Base-by-base conservation (phyloP, 2,329 filamentous ascomycete genomes). In the Alternaria conjuncta region DNA sequence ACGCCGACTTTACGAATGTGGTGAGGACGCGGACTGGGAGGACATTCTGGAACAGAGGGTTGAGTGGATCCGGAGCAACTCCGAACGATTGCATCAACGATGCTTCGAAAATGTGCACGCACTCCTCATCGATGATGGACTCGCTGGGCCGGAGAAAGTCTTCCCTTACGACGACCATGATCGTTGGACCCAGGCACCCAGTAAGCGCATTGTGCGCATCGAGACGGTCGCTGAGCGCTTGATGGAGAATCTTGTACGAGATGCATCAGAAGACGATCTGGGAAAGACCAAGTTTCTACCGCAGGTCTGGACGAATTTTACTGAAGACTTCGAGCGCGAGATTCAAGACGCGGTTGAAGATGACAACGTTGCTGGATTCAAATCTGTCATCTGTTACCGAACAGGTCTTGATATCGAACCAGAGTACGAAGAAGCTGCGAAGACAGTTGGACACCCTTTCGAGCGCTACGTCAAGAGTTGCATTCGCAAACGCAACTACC, bases 361-460 rank as follows among this genome's bases (percentile, higher is more conserved):
- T 72, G 81, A 86, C 0, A 85, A 89, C 18, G 89, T 96, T 2
- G 92, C 88, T 1, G 93, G 87, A 3, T 96, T 96, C 85, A 96
- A 96, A 78, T 92, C 89, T 1, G 88, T 94, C 53, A 88, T 96
- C 59, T 95, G 92, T 80, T 96, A 96, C 76, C 86, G 92, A 13
- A 92, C 89, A 0, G 93, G 93, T 0, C 83, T 95, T 15, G 81
- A 86, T n/a, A 75, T 84, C 8, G 81, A 85, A 57, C 76, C 84
- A 1, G 81, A 83, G 2, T 82, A 82, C 11, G 74, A 81, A 23
- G 80, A 80, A 2, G 74, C 75, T 49, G 73, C 78, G 6, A 66
- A 70, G 54, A 73, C 74, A 13, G 76, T 80, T 2, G 77, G 74
- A 3, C 66, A 74, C 45, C 75, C 77, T 4, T 84, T 84, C 55